A percentile compares a stretch with the other conserved stretches of the same genome.
Evolutionary conservation across 2,329 filamentous ascomycete genomes (phyloP).

Genomic region (Microsporum ferrugineum): DNA sequence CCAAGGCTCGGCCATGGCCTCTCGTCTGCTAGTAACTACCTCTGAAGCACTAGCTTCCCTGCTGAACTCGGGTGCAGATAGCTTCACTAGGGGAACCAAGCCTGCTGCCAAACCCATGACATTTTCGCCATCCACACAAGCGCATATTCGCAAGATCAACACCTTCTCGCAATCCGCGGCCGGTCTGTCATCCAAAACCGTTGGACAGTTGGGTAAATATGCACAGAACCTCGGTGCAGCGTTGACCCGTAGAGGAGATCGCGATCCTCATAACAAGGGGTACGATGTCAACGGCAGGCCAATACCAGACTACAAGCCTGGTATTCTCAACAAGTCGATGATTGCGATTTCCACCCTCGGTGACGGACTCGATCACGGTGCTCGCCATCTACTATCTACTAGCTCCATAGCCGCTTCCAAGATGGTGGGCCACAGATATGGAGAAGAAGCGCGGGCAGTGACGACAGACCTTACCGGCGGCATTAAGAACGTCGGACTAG

Average conservation of each 20-base stretch:
- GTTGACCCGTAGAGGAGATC: constrained; percentile 52
- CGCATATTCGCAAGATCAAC: constrained; percentile 77
- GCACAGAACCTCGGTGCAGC: constrained; percentile 83
- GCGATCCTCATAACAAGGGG: constrained; percentile 42
- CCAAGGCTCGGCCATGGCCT: constrained; percentile 74
- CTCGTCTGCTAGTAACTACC: constrained; percentile 80
- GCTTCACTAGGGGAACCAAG: constrained; percentile 67
- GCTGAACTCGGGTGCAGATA: constrained; percentile 65
- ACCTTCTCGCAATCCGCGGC: constrained; percentile 72
- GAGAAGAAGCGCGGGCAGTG: constrained; percentile 68
- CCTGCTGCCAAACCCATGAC: constrained; percentile 70
- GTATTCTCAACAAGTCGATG: constrained; percentile 85
- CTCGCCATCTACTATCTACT: constrained; percentile 62
- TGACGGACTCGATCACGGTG: constrained; percentile 83
- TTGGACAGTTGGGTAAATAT: constrained; percentile 68
- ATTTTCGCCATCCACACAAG: constrained; percentile 75
- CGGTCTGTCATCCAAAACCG: constrained; percentile 69
- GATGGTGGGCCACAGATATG: constrained; percentile 82
- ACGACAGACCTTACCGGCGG: constrained; percentile 67
- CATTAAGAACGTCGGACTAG: constrained; percentile 89
- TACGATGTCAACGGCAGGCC: constrained; percentile 60
- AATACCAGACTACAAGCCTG: constrained; percentile 63
- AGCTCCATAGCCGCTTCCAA: constrained; percentile 69
- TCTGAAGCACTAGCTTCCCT: constrained; percentile 68
- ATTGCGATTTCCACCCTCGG: constrained; percentile 94